Evolutionary conservation across 352 stramenopile species (phyloP).

Genomic region (Phytophthora melonis): DNA sequence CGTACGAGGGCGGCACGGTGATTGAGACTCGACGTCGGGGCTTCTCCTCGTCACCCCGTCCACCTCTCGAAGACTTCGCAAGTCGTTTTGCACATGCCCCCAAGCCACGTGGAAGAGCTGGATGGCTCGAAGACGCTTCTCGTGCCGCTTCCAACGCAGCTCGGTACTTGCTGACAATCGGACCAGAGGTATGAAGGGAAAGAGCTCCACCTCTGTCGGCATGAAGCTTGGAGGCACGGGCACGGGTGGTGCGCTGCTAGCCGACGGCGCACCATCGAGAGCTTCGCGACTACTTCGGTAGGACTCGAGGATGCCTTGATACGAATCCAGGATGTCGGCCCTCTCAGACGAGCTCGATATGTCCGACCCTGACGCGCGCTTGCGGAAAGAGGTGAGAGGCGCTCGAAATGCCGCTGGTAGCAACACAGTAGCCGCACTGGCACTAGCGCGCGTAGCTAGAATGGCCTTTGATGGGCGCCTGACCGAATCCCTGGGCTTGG

Average conservation of each 20-base stretch:
- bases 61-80: conserved; percentile 7
- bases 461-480: neutral
- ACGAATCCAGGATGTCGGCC: conserved; percentile 18
- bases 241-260: neutral
- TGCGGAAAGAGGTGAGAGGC: conserved; percentile 16
- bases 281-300: conserved; percentile 19
- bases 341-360: conserved; percentile 14
- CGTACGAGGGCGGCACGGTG: conserved; percentile 35
- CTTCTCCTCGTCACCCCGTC: neutral
- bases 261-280: neutral
- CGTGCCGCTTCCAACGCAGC: conserved; percentile 49
- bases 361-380: conserved; percentile 23
- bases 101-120: conserved; percentile 43
- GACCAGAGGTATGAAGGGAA: neutral
- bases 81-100: conserved; percentile 30
- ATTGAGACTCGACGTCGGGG: conserved; percentile 45
- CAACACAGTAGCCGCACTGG: conserved; percentile 5
- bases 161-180: conserved; percentile 40
- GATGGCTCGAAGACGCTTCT: conserved; percentile 55
- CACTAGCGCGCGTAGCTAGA: neutral
- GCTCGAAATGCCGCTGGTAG: conserved; percentile 11
- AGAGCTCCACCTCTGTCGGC: neutral
- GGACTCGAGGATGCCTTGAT: conserved; percentile 19
- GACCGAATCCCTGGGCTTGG: neutral
- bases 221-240: conserved; percentile 10